These are phyloP conservation scores for Cyberlindnera euphorbiae DNA, from an alignment of 805 yeast genomes.

Conservation along the genomic window DNA sequence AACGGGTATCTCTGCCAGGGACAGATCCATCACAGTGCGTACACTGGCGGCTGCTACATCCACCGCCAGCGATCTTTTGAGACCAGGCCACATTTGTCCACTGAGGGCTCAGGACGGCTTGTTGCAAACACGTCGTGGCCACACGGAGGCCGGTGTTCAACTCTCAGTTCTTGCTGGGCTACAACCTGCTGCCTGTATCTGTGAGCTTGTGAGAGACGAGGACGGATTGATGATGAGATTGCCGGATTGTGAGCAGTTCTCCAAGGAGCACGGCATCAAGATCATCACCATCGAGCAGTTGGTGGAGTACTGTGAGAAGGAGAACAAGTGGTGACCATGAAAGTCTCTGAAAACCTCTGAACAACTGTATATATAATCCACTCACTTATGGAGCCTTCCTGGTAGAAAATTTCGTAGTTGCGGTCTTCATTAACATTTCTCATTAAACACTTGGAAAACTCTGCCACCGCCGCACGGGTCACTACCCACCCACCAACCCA, in stretches of 20 bases:
- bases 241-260: constrained; percentile 75
- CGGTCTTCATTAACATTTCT: no score
- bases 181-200: constrained; percentile 84
- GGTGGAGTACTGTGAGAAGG: constrained; percentile 43
- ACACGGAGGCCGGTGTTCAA: constrained; percentile 96
- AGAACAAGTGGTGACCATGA: constrained; percentile 12
- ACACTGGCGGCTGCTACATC: constrained; percentile 59
- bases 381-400: no score
- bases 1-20: constrained; percentile 95
- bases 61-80: constrained; percentile 62
- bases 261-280: constrained; percentile 56
- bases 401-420: no score
- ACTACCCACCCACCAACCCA: neutral
- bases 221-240: constrained; percentile 96
- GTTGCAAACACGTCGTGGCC: constrained; percentile 79
- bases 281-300: constrained; percentile 76
- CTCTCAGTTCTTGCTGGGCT: constrained; percentile 71
- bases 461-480: constrained; percentile 1
- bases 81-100: constrained; percentile 95
- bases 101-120: constrained; percentile 87
- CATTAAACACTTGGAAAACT: no score
- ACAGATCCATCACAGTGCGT: constrained; percentile 78
- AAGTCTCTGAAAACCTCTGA: no score
- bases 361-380: neutral
- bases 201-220: constrained; percentile 88